These are phyloP conservation scores for Penicillium concentricum DNA, from an alignment of 2,329 filamentous ascomycete species.

Conservation along the genomic window DNA sequence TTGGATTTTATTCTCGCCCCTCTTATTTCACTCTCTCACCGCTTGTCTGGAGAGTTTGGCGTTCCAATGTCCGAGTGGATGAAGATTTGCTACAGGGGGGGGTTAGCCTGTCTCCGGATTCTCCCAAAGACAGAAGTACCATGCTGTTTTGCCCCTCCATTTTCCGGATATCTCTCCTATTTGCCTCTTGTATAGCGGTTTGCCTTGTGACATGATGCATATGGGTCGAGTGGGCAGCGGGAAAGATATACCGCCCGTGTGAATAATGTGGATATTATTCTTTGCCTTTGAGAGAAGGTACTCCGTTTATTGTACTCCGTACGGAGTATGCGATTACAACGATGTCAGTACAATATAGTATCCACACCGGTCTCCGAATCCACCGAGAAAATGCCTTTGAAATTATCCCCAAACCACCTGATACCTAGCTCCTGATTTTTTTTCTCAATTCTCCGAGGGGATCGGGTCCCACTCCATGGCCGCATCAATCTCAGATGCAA, in stretches of 20 bases:
- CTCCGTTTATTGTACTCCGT: not conserved
- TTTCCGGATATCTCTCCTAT: not conserved
- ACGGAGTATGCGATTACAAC: not conserved
- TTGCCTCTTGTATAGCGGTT: not conserved
- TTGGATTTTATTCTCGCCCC: constrained; percentile 9
- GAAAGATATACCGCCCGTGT: constrained; percentile 15
- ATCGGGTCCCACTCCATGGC: not conserved
- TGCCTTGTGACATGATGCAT: not conserved
- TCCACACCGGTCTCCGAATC: constrained; percentile 11
- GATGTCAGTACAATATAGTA: not conserved
- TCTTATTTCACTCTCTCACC: constrained; percentile 15
- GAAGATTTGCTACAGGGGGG: constrained; percentile 12
- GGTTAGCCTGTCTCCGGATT: not conserved
- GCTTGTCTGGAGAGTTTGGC: constrained; percentile 20
- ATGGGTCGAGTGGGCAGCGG: not conserved
- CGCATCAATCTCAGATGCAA: not conserved
- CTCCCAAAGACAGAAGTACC: constrained; percentile 8
- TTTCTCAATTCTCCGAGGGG: constrained; percentile 7
- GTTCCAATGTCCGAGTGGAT: not conserved
- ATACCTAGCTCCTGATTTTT: not conserved
- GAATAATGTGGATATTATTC: constrained; percentile 8
- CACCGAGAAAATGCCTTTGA: constrained; percentile 1
- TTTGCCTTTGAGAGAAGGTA: not conserved
- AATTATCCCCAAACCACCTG: constrained; percentile 2
- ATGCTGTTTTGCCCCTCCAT: not conserved